Conservation (phyloP, 2,329 filamentous ascomycete species). For the Fusarium ramigenum region DNA sequence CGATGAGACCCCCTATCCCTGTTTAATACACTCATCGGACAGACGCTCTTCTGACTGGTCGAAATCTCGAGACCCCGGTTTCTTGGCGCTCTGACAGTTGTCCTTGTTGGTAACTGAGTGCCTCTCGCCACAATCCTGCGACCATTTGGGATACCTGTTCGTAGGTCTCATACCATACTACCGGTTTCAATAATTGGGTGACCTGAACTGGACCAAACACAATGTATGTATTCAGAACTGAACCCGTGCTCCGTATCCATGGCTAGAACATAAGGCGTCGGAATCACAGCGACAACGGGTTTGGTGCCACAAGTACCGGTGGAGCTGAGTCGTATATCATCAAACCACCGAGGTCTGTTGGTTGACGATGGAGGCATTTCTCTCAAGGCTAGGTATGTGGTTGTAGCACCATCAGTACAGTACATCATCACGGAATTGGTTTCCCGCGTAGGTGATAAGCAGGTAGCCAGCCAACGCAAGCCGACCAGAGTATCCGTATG, state of each 20-base stretch:
- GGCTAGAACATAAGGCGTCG: constrained; percentile 9
- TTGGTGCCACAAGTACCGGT: constrained; percentile 25
- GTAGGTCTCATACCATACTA: constrained; percentile 17
- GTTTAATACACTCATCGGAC: not conserved
- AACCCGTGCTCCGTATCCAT: not conserved
- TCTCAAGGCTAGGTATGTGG: not conserved
- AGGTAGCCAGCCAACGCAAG: constrained; percentile 6
- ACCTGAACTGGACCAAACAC: constrained; percentile 6
- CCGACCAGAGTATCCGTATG: constrained; percentile 2
- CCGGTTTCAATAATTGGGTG: constrained; percentile 13
- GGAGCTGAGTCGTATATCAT: constrained; percentile 27
- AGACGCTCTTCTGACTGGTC: constrained; percentile 3
- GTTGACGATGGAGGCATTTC: not conserved
- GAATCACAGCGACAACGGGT: constrained; percentile 29
- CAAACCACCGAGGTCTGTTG: constrained; percentile 17
- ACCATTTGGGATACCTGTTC: constrained; percentile 26
- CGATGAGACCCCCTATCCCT: constrained; percentile 4
- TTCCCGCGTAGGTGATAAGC: constrained; percentile 25
- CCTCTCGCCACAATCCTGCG: constrained; percentile 7
- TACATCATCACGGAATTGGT: constrained; percentile 17
- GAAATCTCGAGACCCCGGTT: not conserved
- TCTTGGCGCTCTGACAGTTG: constrained; percentile 10
- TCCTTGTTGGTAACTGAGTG: constrained; percentile 3
- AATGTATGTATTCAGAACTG: constrained; percentile 8
- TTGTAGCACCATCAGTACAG: not conserved